These are phyloP conservation scores for Asterella californica DNA, from an alignment of 225 moss, liverwort and hornwort genomes.

Conservation along the genomic window DNA sequence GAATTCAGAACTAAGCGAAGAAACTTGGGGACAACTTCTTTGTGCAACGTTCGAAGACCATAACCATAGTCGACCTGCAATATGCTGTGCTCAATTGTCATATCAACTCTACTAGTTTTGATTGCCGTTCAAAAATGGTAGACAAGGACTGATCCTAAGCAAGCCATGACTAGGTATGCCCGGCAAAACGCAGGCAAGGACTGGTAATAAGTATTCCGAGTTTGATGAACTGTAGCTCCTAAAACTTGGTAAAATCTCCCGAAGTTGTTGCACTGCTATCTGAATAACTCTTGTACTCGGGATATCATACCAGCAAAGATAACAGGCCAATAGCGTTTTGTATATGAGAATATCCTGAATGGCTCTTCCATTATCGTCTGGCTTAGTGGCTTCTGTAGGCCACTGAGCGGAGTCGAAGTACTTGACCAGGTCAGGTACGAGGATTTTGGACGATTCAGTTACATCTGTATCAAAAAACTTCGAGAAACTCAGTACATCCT, in stretches of 20 bases:
- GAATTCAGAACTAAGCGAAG: too few species aligned
- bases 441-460: slow-evolving; percentile 38
- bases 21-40: too few species aligned
- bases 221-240: slow-evolving; percentile 48
- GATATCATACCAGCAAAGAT: slow-evolving; percentile 87
- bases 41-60: too few species aligned
- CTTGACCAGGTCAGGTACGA: slow-evolving; percentile 54
- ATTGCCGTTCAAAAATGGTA: slow-evolving; percentile 56
- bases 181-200: slow-evolving; percentile 75
- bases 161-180: slow-evolving; percentile 75
- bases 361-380: slow-evolving; percentile 20
- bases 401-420: slow-evolving; percentile 70
- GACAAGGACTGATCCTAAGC: slow-evolving; percentile 71
- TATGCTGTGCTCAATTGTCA: too few species aligned
- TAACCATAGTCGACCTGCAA: too few species aligned
- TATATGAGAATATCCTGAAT: slow-evolving; percentile 45
- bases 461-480: slow-evolving; percentile 31
- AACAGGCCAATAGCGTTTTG: slow-evolving; percentile 72
- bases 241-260: slow-evolving; percentile 53
- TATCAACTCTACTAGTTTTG: not conserved
- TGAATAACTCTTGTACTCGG: slow-evolving; percentile 63
- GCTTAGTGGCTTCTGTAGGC: slow-evolving; percentile 39
- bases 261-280: slow-evolving; percentile 61
- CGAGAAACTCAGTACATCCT: slow-evolving; percentile 65
- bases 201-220: slow-evolving; percentile 57